Base-by-base conservation (phyloP, 441 rosid species). In the Jatropha multifida region DNA sequence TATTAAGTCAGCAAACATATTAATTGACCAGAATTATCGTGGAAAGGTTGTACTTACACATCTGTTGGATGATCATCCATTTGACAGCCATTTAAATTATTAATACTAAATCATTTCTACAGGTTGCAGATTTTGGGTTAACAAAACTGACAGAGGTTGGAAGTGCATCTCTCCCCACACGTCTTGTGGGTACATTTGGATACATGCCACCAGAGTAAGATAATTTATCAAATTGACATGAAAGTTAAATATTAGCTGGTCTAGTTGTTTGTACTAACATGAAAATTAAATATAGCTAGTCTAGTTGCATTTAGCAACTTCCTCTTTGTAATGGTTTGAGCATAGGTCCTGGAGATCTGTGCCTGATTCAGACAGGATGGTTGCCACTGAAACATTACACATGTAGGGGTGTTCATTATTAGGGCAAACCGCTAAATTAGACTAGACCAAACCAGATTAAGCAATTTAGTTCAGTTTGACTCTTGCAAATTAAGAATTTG, bases 181-280 rank as follows among this genome's bases (percentile, higher is more conserved):
- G 95, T 74, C 95, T 93, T 60, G 95, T 91, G 83, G 98, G 99
- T 32, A 94, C 99, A 66, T 96, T 96, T 80, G 99, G 99, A 83
- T 96, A 94, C 84, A 96, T 96, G 98, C 92, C 99, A n/a, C 99
- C 98, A 2, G 99, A 96, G 99, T 94, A 88, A 85, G 91, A 77
- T 71, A 12, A 26, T 9, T 68, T 58, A 18, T 73, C 55, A 17
- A 48, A 48, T 65, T 13, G 7, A 14, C 27, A 17, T 26, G 49
- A 17, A 8, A 49, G 12, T 13, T 26, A 52, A 32, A 51, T 62
- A 1, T 41, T 44, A 55, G 58, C 48, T 20, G 9, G 46, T 42
- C 46, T 42, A 42, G 46, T 42, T 42, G 46, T 8, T 8, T 42
- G 46, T 8, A 42, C 6, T 8, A 0, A 5, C 46, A 42, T 42